A percentile compares a stretch with the other conserved stretches of the same genome.
These are phyloP conservation scores for Alnus glutinosa DNA, from an alignment of 306 rosid genomes.

Conservation along the genomic window DNA sequence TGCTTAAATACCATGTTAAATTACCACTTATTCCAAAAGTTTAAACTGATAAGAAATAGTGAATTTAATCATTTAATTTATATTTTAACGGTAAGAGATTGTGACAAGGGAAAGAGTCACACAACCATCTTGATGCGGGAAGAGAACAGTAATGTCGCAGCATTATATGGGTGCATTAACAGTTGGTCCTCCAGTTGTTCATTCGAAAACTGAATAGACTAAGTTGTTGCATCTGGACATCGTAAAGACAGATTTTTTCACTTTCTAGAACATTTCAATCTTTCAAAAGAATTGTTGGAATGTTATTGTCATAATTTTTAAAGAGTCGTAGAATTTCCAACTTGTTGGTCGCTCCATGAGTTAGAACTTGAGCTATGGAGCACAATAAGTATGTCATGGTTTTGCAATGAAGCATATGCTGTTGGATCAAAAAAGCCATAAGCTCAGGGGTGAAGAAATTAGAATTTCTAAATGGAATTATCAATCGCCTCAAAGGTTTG, in stretches of 20 bases:
- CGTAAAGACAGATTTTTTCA: not conserved
- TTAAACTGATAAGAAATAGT: no score
- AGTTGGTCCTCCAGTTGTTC: not conserved
- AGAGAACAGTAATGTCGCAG: not conserved
- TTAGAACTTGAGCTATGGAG: conserved; percentile 3
- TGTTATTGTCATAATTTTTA: not conserved
- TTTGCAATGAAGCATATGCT: not conserved
- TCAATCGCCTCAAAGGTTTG: no score
- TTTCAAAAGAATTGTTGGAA: not conserved
- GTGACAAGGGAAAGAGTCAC: not conserved
- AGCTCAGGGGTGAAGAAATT: not conserved
- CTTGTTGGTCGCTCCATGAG: not conserved
- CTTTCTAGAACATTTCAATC: not conserved
- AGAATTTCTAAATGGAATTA: no score
- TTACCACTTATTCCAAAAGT: no score
- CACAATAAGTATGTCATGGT: not conserved
- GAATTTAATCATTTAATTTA: no score
- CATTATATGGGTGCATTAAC: not conserved
- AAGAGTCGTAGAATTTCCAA: not conserved
- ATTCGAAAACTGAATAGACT: not conserved
- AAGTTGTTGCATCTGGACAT: not conserved
- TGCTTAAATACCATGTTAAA: no score
- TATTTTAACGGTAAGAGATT: not conserved
- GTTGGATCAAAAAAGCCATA: not conserved
- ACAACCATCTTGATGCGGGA: not conserved